These are phyloP conservation scores for Amanita brunnescens DNA, from an alignment of 768 basidiomycete genomes.

Conservation along the genomic window DNA sequence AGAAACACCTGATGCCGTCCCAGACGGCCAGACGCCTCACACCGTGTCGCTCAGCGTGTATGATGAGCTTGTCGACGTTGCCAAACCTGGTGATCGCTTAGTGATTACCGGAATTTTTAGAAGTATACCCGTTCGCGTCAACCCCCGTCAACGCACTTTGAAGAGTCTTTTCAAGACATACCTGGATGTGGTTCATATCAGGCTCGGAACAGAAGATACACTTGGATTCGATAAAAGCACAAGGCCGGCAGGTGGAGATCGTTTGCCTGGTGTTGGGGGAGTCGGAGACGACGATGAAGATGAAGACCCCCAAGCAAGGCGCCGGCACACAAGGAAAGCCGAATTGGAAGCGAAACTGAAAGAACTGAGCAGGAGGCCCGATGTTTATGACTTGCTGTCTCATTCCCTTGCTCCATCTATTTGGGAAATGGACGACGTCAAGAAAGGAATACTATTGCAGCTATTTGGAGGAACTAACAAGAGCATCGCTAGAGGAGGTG, in stretches of 20 bases:
- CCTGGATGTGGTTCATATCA: slow-evolving; percentile 90
- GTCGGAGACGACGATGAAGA: slow-evolving; percentile 64
- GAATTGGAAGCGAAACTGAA: slow-evolving; percentile 75
- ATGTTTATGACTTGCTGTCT: slow-evolving; percentile 81
- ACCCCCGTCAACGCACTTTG: slow-evolving; percentile 83
- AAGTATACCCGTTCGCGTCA: slow-evolving; percentile 91
- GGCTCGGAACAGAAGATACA: slow-evolving; percentile 59
- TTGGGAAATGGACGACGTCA: slow-evolving; percentile 98
- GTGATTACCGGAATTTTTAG: slow-evolving; percentile 91
- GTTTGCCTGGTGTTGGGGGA: slow-evolving; percentile 60
- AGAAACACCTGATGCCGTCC: slow-evolving; percentile 96
- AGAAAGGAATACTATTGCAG: slow-evolving; percentile 95
- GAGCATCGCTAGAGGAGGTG: slow-evolving; percentile 85
- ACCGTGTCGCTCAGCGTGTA: slow-evolving; percentile 97
- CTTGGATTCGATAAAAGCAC: slow-evolving; percentile 79
- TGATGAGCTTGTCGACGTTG: slow-evolving; percentile 94
- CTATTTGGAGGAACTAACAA: slow-evolving; percentile 98
- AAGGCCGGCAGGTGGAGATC: slow-evolving; percentile 58
- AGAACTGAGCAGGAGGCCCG: slow-evolving; percentile 62
- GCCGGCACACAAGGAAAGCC: slow-evolving; percentile 39
- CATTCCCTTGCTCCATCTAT: slow-evolving; percentile 89
- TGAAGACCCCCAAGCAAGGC: slow-evolving; percentile 38
- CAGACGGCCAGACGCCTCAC: slow-evolving; percentile 97
- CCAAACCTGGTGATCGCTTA: slow-evolving; percentile 92
- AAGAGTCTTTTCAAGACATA: slow-evolving; percentile 98